Evolutionary conservation across 371 early-diverging fungal species (phyloP).

Genomic region (Coemansia sp.): DNA sequence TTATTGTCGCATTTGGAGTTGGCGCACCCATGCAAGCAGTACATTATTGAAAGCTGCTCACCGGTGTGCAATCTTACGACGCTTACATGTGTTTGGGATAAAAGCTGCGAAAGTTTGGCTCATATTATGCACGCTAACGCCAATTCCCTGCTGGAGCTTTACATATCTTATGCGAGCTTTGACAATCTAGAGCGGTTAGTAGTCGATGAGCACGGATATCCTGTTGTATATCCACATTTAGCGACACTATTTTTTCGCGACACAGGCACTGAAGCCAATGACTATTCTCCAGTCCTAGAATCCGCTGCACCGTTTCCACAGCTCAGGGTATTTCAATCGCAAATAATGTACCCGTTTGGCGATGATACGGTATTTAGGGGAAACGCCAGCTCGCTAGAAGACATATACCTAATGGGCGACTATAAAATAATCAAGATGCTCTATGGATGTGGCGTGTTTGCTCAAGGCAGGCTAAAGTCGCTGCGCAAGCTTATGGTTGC

Average conservation of each 20-base stretch:
- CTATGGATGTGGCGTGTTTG: neutral
- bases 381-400: neutral
- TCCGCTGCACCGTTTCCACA: neutral
- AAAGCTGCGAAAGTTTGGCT: neutral
- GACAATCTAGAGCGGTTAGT: neutral
- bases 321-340: neutral
- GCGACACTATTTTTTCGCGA: neutral
- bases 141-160: neutral
- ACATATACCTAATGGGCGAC: slow-evolving; percentile 5
- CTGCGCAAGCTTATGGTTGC: slow-evolving; percentile 4
- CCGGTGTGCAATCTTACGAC: neutral
- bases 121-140: neutral
- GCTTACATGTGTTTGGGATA: slow-evolving; percentile 3
- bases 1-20: neutral
- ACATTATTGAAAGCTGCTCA: slow-evolving; percentile 1
- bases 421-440: slow-evolving; percentile 5
- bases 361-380: slow-evolving; percentile 3
- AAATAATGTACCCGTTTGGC: slow-evolving; percentile 5
- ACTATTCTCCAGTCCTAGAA: neutral
- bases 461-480: slow-evolving; percentile 2
- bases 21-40: neutral
- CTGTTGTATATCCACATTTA: slow-evolving; percentile 1
- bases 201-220: slow-evolving; percentile 3
- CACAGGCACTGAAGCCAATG: neutral
- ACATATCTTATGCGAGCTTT: neutral